phyloP scores from a whole-genome alignment of 2,329 filamentous ascomycete genomes.

The Fusarium sp. region DNA sequence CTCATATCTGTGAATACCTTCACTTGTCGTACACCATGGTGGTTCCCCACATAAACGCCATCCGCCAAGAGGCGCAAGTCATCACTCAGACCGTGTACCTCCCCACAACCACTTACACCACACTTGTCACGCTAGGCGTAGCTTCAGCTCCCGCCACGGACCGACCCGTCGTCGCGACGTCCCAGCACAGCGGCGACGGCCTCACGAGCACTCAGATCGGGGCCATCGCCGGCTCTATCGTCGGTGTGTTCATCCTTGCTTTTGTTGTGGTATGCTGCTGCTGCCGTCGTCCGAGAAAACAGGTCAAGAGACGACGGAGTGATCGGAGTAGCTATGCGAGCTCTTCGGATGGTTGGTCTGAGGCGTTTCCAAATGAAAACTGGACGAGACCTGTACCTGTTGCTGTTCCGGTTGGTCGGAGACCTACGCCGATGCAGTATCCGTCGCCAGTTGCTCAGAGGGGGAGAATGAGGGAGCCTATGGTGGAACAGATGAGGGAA shows the following conservation, averaged over 20 bases:
- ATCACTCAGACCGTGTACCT: slow-evolving; percentile 55
- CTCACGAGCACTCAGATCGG: slow-evolving; percentile 56
- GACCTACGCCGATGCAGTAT: slow-evolving; percentile 24
- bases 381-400: slow-evolving; percentile 28
- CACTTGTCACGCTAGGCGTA: slow-evolving; percentile 51
- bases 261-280: slow-evolving; percentile 54
- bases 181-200: slow-evolving; percentile 36
- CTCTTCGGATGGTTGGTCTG: slow-evolving; percentile 29
- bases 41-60: slow-evolving; percentile 31
- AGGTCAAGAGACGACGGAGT: slow-evolving; percentile 6
- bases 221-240: slow-evolving; percentile 56
- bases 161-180: slow-evolving; percentile 25
- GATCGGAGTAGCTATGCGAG: slow-evolving; percentile 33
- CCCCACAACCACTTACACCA: slow-evolving; percentile 54
- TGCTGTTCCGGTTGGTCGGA: background rate
- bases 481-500: slow-evolving; percentile 49
- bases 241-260: slow-evolving; percentile 54
- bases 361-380: slow-evolving; percentile 13
- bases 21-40: slow-evolving; percentile 27
- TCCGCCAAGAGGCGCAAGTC: slow-evolving; percentile 48
- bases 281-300: slow-evolving; percentile 35
- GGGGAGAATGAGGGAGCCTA: slow-evolving; percentile 48
- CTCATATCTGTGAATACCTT: slow-evolving; percentile 31
- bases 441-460: slow-evolving; percentile 37
- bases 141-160: slow-evolving; percentile 26